A percentile compares a stretch with the other conserved stretches of the same genome.
Evolutionary conservation across 768 basidiomycete genomes (phyloP).

Genomic region (Gloeopeniophorella convolvens): DNA sequence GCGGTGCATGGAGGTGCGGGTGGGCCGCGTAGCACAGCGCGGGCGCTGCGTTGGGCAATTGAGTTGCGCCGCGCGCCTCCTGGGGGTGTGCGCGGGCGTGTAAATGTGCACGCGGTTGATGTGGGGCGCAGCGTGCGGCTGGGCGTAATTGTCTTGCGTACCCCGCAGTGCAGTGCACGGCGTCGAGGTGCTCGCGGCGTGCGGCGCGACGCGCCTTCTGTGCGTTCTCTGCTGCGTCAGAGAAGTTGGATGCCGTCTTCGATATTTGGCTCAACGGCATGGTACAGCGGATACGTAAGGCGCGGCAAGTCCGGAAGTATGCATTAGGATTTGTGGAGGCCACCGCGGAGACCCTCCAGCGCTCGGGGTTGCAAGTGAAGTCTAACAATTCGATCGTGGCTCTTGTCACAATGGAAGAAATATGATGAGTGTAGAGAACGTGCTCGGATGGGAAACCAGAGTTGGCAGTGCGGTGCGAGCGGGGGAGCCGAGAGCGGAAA

Average conservation of each 20-base stretch:
- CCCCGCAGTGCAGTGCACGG: constrained; percentile 1
- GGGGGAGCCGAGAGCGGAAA: no score
- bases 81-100: no score
- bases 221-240: no score
- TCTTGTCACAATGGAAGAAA: neutral
- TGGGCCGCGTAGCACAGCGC: no score
- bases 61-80: no score
- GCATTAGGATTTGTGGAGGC: constrained; percentile 11
- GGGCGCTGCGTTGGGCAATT: no score
- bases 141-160: constrained; percentile 16
- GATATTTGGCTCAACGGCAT: constrained; percentile 5
- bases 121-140: neutral
- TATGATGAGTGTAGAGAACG: no score
- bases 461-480: no score
- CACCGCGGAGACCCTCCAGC: neutral
- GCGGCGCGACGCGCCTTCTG: no score
- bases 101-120: constrained; percentile 15
- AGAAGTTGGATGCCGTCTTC: constrained; percentile 9
- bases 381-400: neutral
- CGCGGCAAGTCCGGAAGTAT: neutral
- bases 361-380: neutral
- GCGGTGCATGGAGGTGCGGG: no score
- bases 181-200: no score
- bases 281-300: constrained; percentile 8
- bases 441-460: no score